These are phyloP conservation scores for Tetrahymena malaccensis DNA, from an alignment of 73 alveolate genomes.

Conservation along the genomic window DNA sequence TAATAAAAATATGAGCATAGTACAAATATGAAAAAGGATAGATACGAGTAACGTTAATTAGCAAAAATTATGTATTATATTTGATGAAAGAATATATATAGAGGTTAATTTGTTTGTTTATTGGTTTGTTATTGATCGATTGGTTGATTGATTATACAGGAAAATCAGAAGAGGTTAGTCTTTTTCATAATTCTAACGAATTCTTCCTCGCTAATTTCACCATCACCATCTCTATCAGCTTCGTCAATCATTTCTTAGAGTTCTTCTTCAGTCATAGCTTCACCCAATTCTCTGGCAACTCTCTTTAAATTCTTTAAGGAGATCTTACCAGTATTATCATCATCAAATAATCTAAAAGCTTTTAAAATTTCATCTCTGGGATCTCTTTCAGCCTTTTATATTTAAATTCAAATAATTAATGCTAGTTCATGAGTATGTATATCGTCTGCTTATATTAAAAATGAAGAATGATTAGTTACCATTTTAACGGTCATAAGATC, in stretches of 20 bases:
- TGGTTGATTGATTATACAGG: not conserved
- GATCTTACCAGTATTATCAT: constrained; percentile 83
- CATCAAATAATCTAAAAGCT: constrained; percentile 82
- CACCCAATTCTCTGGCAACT: constrained; percentile 87
- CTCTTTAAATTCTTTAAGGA: constrained; percentile 79
- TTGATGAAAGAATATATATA: not conserved
- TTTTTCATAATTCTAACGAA: not conserved
- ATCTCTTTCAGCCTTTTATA: constrained; percentile 65
- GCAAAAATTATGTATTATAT: not conserved
- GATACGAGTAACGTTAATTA: not conserved
- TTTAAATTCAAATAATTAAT: not conserved
- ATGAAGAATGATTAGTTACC: not conserved
- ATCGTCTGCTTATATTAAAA: not conserved
- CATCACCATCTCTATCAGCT: constrained; percentile 93
- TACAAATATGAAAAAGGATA: not conserved
- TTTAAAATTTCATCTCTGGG: constrained; percentile 80
- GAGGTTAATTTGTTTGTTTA: not conserved
- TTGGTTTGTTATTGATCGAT: not conserved
- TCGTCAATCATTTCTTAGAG: constrained; percentile 79
- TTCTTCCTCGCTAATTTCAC: constrained; percentile 50
- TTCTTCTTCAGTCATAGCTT: constrained; percentile 82
- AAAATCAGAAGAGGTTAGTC: not conserved
- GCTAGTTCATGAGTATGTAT: not conserved
- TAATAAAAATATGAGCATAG: not conserved
- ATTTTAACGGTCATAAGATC: constrained; percentile 71